A percentile compares a stretch with the other conserved stretches of the same genome.
Conservation (phyloP, 805 yeast genomes). For the Starmerella apicola region DNA sequence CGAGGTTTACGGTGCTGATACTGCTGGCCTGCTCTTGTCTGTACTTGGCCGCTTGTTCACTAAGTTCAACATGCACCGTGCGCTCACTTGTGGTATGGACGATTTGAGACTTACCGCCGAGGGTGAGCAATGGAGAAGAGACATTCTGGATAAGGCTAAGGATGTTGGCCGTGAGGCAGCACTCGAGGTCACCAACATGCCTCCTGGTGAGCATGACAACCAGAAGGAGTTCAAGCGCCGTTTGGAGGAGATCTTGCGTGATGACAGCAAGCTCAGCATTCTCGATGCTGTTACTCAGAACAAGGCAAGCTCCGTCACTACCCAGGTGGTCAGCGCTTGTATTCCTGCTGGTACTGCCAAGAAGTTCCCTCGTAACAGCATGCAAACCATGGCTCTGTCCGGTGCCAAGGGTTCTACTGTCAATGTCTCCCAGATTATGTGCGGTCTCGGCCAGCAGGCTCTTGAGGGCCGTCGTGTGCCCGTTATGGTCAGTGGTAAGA, state of each 20-base stretch:
- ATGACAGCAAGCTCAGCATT: conserved; percentile 81
- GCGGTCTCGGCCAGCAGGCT: conserved; percentile 97
- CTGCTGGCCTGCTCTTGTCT: conserved; percentile 80
- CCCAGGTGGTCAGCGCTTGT: conserved; percentile 88
- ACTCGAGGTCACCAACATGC: conserved; percentile 81
- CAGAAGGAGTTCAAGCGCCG: conserved; percentile 76
- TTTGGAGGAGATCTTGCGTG: conserved; percentile 88
- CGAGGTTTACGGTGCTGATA: conserved; percentile 84
- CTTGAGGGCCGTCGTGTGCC: conserved; percentile 99
- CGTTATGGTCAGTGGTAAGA: conserved; percentile 96
- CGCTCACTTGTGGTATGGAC: conserved; percentile 99
- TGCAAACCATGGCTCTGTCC: conserved; percentile 98
- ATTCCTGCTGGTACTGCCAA: conserved; percentile 96
- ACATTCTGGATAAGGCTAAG: conserved; percentile 61
- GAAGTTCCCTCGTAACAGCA: conserved; percentile 85
- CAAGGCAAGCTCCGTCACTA: conserved; percentile 80
- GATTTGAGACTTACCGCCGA: conserved; percentile 83
- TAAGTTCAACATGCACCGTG: conserved; percentile 79
- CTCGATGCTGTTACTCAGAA: conserved; percentile 92
- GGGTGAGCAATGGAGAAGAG: conserved; percentile 82
- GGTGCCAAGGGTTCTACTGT: conserved; percentile 99
- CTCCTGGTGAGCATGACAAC: conserved; percentile 33
- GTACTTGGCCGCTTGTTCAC: conserved; percentile 94
- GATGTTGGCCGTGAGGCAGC: conserved; percentile 90
- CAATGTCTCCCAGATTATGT: conserved; percentile 98